Evolutionary conservation across 2,329 filamentous ascomycete species (phyloP).

Genomic region (Penicillium occitanis): DNA sequence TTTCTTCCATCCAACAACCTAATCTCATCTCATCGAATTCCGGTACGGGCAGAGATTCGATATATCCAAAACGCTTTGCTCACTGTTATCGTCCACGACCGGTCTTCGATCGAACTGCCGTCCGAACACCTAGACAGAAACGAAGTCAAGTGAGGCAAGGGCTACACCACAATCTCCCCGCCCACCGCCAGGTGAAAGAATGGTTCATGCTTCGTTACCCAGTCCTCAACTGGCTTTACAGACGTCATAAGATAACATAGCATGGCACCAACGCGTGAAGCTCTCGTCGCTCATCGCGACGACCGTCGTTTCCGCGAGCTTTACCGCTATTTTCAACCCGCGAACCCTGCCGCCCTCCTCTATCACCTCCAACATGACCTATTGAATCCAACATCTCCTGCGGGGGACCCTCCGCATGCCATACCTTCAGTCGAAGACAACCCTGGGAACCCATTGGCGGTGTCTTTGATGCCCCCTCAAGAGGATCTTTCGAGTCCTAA

Average conservation of each 20-base stretch:
- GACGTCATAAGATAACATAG: not conserved
- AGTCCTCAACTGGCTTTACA: conserved; percentile 3
- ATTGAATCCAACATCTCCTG: conserved; percentile 17
- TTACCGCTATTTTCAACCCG: conserved; percentile 43
- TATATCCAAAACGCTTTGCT: not conserved
- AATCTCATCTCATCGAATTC: not conserved
- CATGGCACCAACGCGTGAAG: conserved; percentile 11
- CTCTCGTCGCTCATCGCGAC: conserved; percentile 27
- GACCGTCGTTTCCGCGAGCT: conserved; percentile 40
- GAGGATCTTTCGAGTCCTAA: conserved; percentile 34
- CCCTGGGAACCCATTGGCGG: conserved; percentile 11
- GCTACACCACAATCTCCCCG: not conserved
- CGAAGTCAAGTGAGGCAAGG: not conserved
- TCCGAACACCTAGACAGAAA: not conserved
- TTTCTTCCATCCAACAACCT: not conserved
- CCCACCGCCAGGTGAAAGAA: conserved; percentile 9
- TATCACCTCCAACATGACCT: conserved; percentile 24
- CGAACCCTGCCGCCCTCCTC: conserved; percentile 26
- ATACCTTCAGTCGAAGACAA: conserved; percentile 20
- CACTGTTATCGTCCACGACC: not conserved
- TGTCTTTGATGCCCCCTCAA: conserved; percentile 25
- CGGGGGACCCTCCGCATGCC: conserved; percentile 9
- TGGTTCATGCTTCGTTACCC: conserved; percentile 1
- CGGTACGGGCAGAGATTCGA: not conserved
- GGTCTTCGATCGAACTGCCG: not conserved